Conservation (phyloP, 495 filamentous ascomycete species). For the Elaphomyces granulatus region DNA sequence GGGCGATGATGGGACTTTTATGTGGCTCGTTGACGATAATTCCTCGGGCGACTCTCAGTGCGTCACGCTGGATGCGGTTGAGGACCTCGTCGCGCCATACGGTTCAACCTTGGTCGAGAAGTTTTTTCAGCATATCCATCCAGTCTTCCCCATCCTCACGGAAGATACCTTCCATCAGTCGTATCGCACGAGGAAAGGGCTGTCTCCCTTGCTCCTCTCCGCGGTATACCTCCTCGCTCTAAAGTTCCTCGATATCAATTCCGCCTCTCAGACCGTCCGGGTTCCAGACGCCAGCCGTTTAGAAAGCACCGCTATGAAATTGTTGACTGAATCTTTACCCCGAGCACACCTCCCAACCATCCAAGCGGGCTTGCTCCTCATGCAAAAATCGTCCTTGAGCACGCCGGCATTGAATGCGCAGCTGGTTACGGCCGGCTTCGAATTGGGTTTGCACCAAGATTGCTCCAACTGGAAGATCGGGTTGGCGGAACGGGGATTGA, state of each 20-base stretch:
- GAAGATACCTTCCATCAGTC: conserved; percentile 79
- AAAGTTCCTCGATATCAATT: conserved; percentile 73
- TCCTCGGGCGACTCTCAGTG: conserved; percentile 27
- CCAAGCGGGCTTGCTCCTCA: conserved; percentile 77
- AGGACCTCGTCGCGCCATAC: conserved; percentile 68
- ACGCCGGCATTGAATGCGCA: conserved; percentile 81
- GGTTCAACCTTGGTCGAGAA: conserved; percentile 68
- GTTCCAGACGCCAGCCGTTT: conserved; percentile 61
- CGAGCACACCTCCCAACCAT: conserved; percentile 82
- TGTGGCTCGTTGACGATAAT: conserved; percentile 35
- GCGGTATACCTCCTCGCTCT: conserved; percentile 84
- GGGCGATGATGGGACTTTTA: conserved; percentile 71
- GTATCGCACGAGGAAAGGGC: conserved; percentile 59
- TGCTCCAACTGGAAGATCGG: conserved; percentile 41
- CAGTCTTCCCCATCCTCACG: conserved; percentile 78
- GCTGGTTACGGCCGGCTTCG: conserved; percentile 39
- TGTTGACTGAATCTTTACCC: conserved; percentile 62
- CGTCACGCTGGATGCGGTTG: conserved; percentile 63
- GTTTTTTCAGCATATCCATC: conserved; percentile 81
- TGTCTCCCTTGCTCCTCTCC: conserved; percentile 73
- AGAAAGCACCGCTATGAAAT: conserved; percentile 60
- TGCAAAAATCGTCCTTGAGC: conserved; percentile 76
- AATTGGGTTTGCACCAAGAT: conserved; percentile 43
- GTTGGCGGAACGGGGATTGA: conserved; percentile 38
- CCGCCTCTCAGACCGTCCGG: conserved; percentile 45